phyloP scores from a whole-genome alignment of 2,329 filamentous ascomycete species.

The Thermoascus crustaceus region DNA sequence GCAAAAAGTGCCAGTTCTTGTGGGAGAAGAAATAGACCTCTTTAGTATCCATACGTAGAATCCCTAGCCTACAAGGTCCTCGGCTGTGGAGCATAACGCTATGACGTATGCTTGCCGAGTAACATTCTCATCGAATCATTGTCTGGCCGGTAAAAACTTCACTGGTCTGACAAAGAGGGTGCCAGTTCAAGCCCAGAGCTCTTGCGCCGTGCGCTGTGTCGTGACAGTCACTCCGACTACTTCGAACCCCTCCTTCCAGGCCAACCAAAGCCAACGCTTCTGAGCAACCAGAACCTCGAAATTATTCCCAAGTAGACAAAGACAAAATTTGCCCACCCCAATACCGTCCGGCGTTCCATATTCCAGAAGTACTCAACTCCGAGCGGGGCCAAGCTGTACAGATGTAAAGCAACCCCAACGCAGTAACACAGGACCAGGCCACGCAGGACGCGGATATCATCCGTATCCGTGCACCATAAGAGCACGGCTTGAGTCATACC shows the following conservation, averaged over 20 bases:
- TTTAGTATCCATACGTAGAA: too few relatives aligned
- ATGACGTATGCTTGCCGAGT: neutral
- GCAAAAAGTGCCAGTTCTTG: too few relatives aligned
- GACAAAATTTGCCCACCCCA: constrained; percentile 60
- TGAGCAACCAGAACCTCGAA: constrained; percentile 52
- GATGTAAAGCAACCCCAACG: constrained; percentile 67
- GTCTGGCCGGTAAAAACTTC: too few relatives aligned
- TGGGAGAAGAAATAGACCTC: too few relatives aligned
- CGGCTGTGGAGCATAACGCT: neutral
- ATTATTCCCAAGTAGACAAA: constrained; percentile 61
- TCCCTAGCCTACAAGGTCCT: neutral
- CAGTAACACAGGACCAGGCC: constrained; percentile 59
- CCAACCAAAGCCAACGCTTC: constrained; percentile 48
- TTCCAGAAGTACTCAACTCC: constrained; percentile 59
- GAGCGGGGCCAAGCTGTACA: constrained; percentile 56
- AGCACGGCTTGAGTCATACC: constrained; percentile 70
- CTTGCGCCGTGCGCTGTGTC: too few relatives aligned
- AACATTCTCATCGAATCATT: neutral
- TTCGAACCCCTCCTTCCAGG: too few relatives aligned
- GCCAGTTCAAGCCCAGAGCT: too few relatives aligned
- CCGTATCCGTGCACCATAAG: constrained; percentile 58
- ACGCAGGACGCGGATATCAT: constrained; percentile 62
- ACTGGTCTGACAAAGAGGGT: too few relatives aligned
- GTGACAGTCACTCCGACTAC: too few relatives aligned
- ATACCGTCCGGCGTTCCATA: constrained; percentile 55